These are phyloP conservation scores for Colletotrichum siamense DNA, from an alignment of 2,329 filamentous ascomycete genomes.

Conservation along the genomic window DNA sequence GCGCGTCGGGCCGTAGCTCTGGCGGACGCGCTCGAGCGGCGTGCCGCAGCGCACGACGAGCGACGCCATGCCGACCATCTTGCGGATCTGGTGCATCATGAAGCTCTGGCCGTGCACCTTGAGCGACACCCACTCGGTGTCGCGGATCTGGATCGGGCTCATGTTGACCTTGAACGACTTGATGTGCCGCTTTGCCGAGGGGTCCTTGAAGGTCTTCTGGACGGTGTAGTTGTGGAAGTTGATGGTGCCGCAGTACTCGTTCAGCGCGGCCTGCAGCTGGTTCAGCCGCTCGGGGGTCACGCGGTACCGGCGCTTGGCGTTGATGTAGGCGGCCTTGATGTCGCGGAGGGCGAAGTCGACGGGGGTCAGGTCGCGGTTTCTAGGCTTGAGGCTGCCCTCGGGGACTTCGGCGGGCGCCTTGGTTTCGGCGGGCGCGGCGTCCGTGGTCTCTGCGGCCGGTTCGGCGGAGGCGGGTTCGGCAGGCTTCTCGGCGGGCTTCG, in stretches of 20 bases:
- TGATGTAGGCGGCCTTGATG: conserved; percentile 81
- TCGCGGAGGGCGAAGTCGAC: conserved; percentile 72
- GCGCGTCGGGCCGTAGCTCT: conserved; percentile 74
- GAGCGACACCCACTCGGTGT: conserved; percentile 93
- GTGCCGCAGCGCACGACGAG: conserved; percentile 85
- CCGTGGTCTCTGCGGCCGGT: neutral
- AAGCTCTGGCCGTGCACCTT: conserved; percentile 98
- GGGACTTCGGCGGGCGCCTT: conserved; percentile 20
- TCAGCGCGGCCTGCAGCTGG: conserved; percentile 77
- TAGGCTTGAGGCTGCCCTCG: conserved; percentile 37
- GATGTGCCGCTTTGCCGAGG: conserved; percentile 88
- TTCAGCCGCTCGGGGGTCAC: conserved; percentile 74
- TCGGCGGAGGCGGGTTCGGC: conserved; percentile 11
- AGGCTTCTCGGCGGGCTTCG: conserved; percentile 28
- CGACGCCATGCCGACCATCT: conserved; percentile 95
- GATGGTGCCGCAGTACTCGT: conserved; percentile 79
- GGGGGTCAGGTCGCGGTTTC: conserved; percentile 50
- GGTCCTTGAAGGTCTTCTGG: conserved; percentile 80
- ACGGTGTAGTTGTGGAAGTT: conserved; percentile 99
- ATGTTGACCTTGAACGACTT: conserved; percentile 85
- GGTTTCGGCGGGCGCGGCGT: conserved; percentile 20
- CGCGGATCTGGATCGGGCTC: conserved; percentile 81
- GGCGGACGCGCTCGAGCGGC: conserved; percentile 70
- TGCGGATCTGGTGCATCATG: conserved; percentile 99
- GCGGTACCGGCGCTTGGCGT: conserved; percentile 85